Conservation (phyloP, 2,329 filamentous ascomycete genomes). For the Ophiostoma piceae region DNA sequence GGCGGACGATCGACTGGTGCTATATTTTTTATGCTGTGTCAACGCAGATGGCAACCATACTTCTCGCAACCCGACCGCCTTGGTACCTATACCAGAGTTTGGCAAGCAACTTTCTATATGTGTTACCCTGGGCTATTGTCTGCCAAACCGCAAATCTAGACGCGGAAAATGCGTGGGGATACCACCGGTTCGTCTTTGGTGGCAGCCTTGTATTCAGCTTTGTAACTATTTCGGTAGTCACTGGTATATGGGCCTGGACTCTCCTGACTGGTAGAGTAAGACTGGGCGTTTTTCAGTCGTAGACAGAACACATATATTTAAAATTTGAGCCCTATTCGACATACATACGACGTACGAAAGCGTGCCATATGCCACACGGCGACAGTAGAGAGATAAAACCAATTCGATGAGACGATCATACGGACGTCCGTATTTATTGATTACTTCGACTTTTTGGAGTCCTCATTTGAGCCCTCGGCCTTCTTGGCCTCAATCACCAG, state of each 20-base stretch:
- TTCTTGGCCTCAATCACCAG: not conserved
- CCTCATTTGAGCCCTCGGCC: not conserved
- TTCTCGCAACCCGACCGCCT: conserved; percentile 57
- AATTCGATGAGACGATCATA: not conserved
- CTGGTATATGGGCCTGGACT: conserved; percentile 48
- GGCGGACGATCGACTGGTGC: conserved; percentile 57
- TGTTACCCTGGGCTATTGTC: conserved; percentile 65
- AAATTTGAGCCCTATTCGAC: not conserved
- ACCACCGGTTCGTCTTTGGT: conserved; percentile 61
- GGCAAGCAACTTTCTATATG: conserved; percentile 61
- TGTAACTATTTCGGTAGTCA: conserved; percentile 48
- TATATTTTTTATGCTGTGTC: conserved; percentile 65
- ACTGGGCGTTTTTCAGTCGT: not conserved
- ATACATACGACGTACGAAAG: too few species aligned
- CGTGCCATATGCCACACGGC: too few species aligned
- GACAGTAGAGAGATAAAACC: too few species aligned
- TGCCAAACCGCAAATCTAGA: conserved; percentile 47
- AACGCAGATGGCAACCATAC: conserved; percentile 58
- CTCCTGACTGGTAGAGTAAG: conserved; percentile 38
- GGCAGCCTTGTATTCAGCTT: conserved; percentile 65
- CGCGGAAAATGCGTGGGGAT: conserved; percentile 57
- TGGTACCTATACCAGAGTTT: conserved; percentile 67
- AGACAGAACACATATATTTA: not conserved
- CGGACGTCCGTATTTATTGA: not conserved
- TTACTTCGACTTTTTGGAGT: not conserved